A percentile compares a stretch with the other conserved stretches of the same genome.
Evolutionary conservation across 2,329 filamentous ascomycete genomes (phyloP).

Genomic region (Cladophialophora exuberans): DNA sequence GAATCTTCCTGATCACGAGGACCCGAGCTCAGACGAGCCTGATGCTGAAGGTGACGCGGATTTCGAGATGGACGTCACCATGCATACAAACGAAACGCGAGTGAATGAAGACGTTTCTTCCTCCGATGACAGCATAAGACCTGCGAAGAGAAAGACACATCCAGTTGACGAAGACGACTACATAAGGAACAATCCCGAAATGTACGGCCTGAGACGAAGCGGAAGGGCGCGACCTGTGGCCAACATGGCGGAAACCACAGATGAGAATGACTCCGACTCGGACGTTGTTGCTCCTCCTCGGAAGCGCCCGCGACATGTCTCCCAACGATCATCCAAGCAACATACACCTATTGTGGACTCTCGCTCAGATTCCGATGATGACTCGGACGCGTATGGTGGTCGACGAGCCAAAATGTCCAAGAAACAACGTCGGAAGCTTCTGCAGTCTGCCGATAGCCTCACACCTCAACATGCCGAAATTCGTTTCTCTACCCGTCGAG

Average conservation of each 20-base stretch:
- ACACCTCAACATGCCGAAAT: constrained; percentile 75
- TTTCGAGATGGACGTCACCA: constrained; percentile 69
- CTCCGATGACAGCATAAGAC: constrained; percentile 71
- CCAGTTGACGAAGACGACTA: constrained; percentile 70
- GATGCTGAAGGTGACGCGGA: constrained; percentile 61
- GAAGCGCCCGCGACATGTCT: constrained; percentile 56
- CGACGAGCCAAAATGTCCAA: constrained; percentile 72
- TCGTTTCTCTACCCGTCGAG: constrained; percentile 83
- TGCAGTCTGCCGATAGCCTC: constrained; percentile 66
- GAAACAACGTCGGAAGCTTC: constrained; percentile 73
- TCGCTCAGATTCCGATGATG: constrained; percentile 66
- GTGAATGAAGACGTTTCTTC: constrained; percentile 56
- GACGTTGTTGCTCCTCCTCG: constrained; percentile 60
- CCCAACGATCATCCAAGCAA: constrained; percentile 56
- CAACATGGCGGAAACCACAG: constrained; percentile 65
- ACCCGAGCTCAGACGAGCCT: constrained; percentile 45
- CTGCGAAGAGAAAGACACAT: constrained; percentile 72
- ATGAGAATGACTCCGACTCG: constrained; percentile 72
- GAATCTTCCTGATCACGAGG: constrained; percentile 42
- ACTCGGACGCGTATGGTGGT: constrained; percentile 75
- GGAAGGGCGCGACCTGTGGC: constrained; percentile 67
- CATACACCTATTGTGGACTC: constrained; percentile 49
- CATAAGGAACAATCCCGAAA: constrained; percentile 87
- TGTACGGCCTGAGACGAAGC: constrained; percentile 92
- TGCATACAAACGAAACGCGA: constrained; percentile 58